A percentile compares a stretch with the other conserved stretches of the same genome.
Conservation (phyloP, 345 rosid species). For the Arabis alpina region DNA sequence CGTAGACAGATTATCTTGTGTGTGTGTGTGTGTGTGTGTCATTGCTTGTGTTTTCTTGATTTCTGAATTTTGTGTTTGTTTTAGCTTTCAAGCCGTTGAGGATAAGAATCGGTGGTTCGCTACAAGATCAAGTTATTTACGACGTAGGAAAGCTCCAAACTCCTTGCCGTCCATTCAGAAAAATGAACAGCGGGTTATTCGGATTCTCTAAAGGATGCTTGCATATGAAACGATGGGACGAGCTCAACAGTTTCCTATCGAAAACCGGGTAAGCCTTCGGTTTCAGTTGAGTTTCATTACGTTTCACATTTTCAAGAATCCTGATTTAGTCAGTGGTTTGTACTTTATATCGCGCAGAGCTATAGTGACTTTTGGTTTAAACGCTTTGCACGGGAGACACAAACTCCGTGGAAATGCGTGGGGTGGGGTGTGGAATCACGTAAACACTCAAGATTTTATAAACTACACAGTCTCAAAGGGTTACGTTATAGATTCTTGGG, state of each 20-base stretch:
- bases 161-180: constrained; percentile 78
- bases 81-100: constrained; percentile 78
- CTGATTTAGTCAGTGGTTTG: constrained; percentile 22
- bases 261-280: constrained; percentile 60
- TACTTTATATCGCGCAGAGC: constrained; percentile 53
- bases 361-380: constrained; percentile 78
- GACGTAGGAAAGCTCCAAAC: constrained; percentile 61
- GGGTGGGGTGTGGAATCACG: constrained; percentile 92
- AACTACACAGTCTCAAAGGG: constrained; percentile 80
- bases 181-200: constrained; percentile 66
- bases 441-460: constrained; percentile 72
- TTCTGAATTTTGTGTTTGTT: constrained; percentile 11
- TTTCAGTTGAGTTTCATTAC: neutral
- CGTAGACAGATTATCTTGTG: neutral
- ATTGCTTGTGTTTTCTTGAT: constrained; percentile 7
- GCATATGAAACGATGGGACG: constrained; percentile 93
- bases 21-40: neutral
- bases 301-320: constrained; percentile 12
- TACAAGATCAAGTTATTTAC: constrained; percentile 91
- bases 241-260: constrained; percentile 63
- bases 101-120: constrained; percentile 93
- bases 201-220: constrained; percentile 95
- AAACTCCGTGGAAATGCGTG: constrained; percentile 54
- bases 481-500: constrained; percentile 90
- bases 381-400: constrained; percentile 89